Evolutionary conservation across 2,329 filamentous ascomycete genomes (phyloP).

Genomic region (Fusarium lateritium): DNA sequence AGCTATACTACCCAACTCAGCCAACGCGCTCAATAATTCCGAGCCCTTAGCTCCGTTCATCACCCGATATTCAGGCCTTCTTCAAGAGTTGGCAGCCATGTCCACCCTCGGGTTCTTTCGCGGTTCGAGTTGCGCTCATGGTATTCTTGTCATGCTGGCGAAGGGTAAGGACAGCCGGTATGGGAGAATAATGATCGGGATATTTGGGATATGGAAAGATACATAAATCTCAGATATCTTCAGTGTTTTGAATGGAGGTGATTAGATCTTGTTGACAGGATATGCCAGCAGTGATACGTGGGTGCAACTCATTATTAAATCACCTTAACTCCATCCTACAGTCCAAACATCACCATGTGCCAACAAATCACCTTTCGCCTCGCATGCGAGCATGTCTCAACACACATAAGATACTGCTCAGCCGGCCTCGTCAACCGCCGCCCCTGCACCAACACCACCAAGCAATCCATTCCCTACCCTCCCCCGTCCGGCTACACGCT

Average conservation of each 20-base stretch:
- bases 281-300: constrained; percentile 1
- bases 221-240: constrained; percentile 31
- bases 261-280: neutral
- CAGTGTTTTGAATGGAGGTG: neutral
- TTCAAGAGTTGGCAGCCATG: constrained; percentile 32
- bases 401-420: constrained; percentile 61
- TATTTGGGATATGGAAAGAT: constrained; percentile 5
- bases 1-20: constrained; percentile 29
- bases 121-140: constrained; percentile 38
- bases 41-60: constrained; percentile 15
- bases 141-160: neutral
- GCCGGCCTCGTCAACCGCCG: constrained; percentile 56
- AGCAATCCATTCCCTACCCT: constrained; percentile 62
- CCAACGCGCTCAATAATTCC: constrained; percentile 13
- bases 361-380: constrained; percentile 65
- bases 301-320: neutral
- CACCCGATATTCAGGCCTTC: constrained; percentile 17
- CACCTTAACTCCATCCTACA: neutral
- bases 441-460: constrained; percentile 61
- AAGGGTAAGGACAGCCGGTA: constrained; percentile 16
- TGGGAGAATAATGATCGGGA: constrained; percentile 2
- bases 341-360: constrained; percentile 57
- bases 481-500: constrained; percentile 61
- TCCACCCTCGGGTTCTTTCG: constrained; percentile 37
- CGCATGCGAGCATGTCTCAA: constrained; percentile 66